phyloP scores from a whole-genome alignment of 768 basidiomycete species.

The Kwoniella sp. region DNA sequence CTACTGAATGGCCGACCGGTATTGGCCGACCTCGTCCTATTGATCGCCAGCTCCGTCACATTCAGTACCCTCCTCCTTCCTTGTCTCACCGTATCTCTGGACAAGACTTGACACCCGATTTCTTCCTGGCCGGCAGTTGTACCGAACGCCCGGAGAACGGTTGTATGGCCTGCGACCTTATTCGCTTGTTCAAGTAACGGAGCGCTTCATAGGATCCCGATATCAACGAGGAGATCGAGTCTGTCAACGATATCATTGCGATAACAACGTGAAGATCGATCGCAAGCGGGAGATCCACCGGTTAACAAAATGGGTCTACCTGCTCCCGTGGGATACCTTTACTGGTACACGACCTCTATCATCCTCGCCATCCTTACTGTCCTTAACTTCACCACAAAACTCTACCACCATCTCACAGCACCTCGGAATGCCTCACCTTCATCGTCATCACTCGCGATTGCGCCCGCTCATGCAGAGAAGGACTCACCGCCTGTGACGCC shows the following conservation, averaged over 20 bases:
- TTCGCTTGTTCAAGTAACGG: too few species aligned
- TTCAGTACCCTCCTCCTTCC: neutral
- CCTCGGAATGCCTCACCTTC: neutral
- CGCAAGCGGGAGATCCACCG: neutral
- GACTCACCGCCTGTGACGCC: neutral
- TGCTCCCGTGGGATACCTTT: conserved; percentile 37
- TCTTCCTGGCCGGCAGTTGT: neutral
- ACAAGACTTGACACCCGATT: neutral
- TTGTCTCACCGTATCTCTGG: neutral
- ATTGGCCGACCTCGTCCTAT: neutral
- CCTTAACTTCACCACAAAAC: conserved; percentile 26
- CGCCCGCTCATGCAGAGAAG: neutral
- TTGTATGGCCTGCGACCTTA: too few species aligned
- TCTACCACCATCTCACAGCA: conserved; percentile 13
- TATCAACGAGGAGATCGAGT: neutral
- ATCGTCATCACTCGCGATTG: neutral
- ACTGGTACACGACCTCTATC: conserved; percentile 46
- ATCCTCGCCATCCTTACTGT: conserved; percentile 39
- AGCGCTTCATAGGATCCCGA: too few species aligned
- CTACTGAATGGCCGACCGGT: neutral
- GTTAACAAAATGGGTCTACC: conserved; percentile 5
- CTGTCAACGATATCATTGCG: neutral
- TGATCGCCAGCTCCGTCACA: too few species aligned
- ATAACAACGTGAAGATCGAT: neutral
- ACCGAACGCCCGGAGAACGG: too few species aligned